phyloP scores from a whole-genome alignment of 345 rosid genomes.

The rapeseed (Brassica napus) region Da-Ae NC_063450.1:24466001-24466500 shows the following conservation, averaged over 20 bases:
- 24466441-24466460: not conserved
- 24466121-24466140: not conserved
- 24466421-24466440: not conserved
- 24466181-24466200: not conserved
- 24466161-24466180: not conserved
- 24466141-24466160: not conserved
- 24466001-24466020: constrained; percentile 68
- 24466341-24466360: not conserved
- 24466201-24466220: not conserved
- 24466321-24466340: not conserved
- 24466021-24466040: constrained; percentile 48
- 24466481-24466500: not conserved
- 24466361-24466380: not conserved
- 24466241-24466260: not conserved
- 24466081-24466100: not conserved
- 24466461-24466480: not conserved
- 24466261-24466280: not conserved
- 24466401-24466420: not conserved
- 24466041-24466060: constrained; percentile 78
- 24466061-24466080: constrained; percentile 88
- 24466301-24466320: not conserved
- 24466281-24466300: not conserved
- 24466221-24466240: not conserved
- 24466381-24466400: not conserved
- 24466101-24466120: not conserved